phyloP scores from a whole-genome alignment of 2,329 filamentous ascomycete genomes.

The Arthrobotrys megalospora region DNA sequence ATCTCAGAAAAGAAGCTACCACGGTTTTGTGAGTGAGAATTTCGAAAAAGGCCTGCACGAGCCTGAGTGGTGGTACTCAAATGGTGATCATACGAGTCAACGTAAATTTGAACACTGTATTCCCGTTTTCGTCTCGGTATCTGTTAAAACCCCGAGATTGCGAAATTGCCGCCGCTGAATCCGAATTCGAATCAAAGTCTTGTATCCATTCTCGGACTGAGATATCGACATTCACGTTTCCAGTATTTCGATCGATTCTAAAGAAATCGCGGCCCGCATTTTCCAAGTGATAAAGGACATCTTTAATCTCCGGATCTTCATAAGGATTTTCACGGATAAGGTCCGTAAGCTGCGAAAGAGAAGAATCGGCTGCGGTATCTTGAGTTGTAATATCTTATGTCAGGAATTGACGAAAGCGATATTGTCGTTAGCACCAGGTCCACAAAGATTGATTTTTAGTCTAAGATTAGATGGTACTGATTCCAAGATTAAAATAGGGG shows the following conservation, averaged over 20 bases:
- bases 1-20: slow-evolving; percentile 14
- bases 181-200: neutral
- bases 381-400: too few species aligned
- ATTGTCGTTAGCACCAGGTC: too few species aligned
- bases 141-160: slow-evolving; percentile 44
- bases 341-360: neutral
- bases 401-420: too few species aligned
- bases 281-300: slow-evolving; percentile 12
- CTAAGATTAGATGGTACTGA: too few species aligned
- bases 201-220: slow-evolving; percentile 16
- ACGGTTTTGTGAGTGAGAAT: neutral
- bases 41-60: neutral
- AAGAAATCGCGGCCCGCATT: slow-evolving; percentile 31
- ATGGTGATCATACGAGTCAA: slow-evolving; percentile 19
- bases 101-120: slow-evolving; percentile 38
- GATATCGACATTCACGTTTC: slow-evolving; percentile 9
- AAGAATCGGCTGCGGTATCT: neutral
- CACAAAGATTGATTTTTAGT: too few species aligned
- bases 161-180: neutral
- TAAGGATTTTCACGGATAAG: slow-evolving; percentile 5
- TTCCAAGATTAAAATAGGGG: too few species aligned
- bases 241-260: slow-evolving; percentile 15
- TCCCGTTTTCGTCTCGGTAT: slow-evolving; percentile 23
- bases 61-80: neutral
- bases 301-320: slow-evolving; percentile 24